A percentile compares a stretch with the other conserved stretches of the same genome.
Conservation (phyloP, 768 basidiomycete genomes). For the Pisolithus tinctorius region DNA sequence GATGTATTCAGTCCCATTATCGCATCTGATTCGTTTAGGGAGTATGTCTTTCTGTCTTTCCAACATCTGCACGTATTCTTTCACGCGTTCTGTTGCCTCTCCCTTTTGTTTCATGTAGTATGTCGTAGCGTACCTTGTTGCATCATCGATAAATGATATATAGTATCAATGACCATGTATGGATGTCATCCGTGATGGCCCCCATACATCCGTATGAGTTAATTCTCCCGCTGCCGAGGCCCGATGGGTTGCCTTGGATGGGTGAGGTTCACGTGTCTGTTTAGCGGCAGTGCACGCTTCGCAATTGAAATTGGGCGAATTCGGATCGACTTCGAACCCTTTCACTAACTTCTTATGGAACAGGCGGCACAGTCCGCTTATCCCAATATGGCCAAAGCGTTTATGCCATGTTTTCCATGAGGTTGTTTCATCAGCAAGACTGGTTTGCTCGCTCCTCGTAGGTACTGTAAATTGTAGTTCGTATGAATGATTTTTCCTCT, state of each 20-base stretch:
- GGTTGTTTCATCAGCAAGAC: no score
- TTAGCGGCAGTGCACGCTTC: no score
- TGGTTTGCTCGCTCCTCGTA: no score
- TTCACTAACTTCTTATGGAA: no score
- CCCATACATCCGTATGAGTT: conserved; percentile 6
- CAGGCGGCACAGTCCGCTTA: no score
- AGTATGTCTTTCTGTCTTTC: neutral
- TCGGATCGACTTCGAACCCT: no score
- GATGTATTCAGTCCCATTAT: neutral
- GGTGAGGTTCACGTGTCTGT: no score
- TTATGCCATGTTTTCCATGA: no score
- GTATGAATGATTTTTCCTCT: no score
- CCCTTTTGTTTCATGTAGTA: neutral
- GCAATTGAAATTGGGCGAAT: no score
- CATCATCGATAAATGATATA: neutral
- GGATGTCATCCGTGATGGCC: neutral
- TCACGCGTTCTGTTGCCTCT: neutral
- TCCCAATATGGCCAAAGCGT: no score
- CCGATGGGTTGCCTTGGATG: neutral
- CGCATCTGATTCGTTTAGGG: neutral
- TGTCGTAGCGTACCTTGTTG: neutral
- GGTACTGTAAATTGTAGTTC: no score
- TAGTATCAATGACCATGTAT: neutral
- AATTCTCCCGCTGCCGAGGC: neutral
- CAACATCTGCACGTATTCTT: neutral